Percentiles rank a stretch among this genome's conserved stretches.
phyloP scores from a whole-genome alignment of 2,329 filamentous ascomycete genomes.

The Stromatinia cepivora region DNA sequence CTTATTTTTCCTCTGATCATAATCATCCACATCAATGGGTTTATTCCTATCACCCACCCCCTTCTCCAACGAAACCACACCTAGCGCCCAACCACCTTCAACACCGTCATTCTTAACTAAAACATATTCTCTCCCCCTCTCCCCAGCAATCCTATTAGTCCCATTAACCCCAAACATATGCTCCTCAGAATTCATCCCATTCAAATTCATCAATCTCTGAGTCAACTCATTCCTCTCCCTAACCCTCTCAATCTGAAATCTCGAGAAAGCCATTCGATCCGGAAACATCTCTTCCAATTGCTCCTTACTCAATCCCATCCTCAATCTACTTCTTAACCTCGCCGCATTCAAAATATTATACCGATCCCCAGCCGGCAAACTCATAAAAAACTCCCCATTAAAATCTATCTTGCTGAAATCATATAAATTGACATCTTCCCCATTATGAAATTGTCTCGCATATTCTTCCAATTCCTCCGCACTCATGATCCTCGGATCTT shows the following conservation, averaged over 20 bases:
- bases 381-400: slow-evolving; percentile 91
- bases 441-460: slow-evolving; percentile 84
- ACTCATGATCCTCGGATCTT: slow-evolving; percentile 96
- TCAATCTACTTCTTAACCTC: slow-evolving; percentile 77
- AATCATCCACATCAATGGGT: slow-evolving; percentile 85
- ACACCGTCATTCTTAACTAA: slow-evolving; percentile 93
- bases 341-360: slow-evolving; percentile 98
- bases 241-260: slow-evolving; percentile 93
- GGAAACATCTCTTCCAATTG: slow-evolving; percentile 97
- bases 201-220: slow-evolving; percentile 89
- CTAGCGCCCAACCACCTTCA: slow-evolving; percentile 93
- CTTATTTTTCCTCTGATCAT: slow-evolving; percentile 54
- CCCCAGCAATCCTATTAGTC: slow-evolving; percentile 71
- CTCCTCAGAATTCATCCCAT: slow-evolving; percentile 81
- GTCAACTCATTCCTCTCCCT: slow-evolving; percentile 91
- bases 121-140: slow-evolving; percentile 91
- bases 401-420: slow-evolving; percentile 99
- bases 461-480: slow-evolving; percentile 93
- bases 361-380: slow-evolving; percentile 81
- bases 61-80: slow-evolving; percentile 85
- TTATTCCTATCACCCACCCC: slow-evolving; percentile 77
- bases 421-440: slow-evolving; percentile 88
- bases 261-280: slow-evolving; percentile 94
- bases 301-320: slow-evolving; percentile 96
- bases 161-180: slow-evolving; percentile 59